Base-by-base conservation (phyloP, 2,329 filamentous ascomycete genomes). In the Aspergillus jensenii region DNA sequence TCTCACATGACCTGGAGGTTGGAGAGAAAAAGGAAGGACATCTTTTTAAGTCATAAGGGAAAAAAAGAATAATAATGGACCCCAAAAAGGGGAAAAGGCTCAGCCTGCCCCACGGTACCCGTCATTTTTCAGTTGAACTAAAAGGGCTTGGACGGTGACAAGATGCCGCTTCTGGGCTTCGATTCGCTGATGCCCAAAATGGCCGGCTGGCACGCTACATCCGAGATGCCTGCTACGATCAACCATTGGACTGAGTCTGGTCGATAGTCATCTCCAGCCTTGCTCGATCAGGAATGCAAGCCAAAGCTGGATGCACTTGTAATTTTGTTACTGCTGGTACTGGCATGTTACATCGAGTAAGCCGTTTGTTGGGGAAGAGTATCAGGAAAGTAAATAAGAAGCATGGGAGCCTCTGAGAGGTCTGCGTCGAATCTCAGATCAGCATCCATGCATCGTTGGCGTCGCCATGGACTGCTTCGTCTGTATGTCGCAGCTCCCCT, bases 161-260 rank as follows among this genome's bases (percentile, higher is more conserved):
- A 49, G 45, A 45, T 41, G 58, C 59, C 65, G 57, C 63, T 70
- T 74, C 63, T 56, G 61, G 55, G 49, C 60, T 64, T 52, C 58
- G 63, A 74, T 74, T 74, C 70, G 72, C 62, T 59, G 64, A 58
- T 45, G 47, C 46, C 17, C 55, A 55, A 65, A 59, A 67, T 63
- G 65, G 67, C 69, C 67, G 65, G 65, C 63, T 67, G 62, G 55
- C 60, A 62, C 62, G 56, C 64, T 62, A 49, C 52, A 64, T 71
- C 67, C 70, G 68, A 73, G 63, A 74, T 70, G 67, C 72, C 69
- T 70, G 72, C 60, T 75, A 59, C 60, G 71, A 73, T 69, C 71
- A 64, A 60, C 69, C 53, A 76, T 76, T 76, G 74, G 74, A 69
- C 70, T 67, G 67, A 66, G 62, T 64, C 68, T 66, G 58, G 66